phyloP scores from a whole-genome alignment of 2,329 filamentous ascomycete species.

The Aureobasidium zeae region DNA sequence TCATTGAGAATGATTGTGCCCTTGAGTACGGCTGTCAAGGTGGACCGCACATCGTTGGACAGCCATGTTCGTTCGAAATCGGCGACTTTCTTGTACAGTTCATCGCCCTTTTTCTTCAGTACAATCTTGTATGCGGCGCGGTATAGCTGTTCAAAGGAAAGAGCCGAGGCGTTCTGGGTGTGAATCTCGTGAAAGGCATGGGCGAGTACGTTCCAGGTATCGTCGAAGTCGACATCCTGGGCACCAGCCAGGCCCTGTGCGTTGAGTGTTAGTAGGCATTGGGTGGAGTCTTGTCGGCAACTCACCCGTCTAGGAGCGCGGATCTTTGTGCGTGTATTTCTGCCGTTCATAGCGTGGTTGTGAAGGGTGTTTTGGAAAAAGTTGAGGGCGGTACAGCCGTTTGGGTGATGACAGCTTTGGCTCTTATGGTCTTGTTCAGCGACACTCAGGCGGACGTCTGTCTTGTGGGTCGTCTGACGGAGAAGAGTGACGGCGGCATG shows the following conservation, averaged over 20 bases:
- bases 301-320: constrained; percentile 58
- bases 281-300: constrained; percentile 19
- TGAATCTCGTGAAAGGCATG: constrained; percentile 80
- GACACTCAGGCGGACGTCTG: too few relatives aligned
- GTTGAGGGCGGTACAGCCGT: constrained; percentile 2
- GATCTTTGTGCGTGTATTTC: constrained; percentile 44
- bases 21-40: constrained; percentile 62
- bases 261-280: not conserved
- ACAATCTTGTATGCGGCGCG: constrained; percentile 91
- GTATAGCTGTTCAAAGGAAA: constrained; percentile 95
- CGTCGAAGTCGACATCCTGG: constrained; percentile 70
- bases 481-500: not conserved
- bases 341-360: constrained; percentile 3
- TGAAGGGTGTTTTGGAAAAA: not conserved
- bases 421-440: constrained; percentile 4
- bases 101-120: constrained; percentile 71
- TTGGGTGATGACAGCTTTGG: constrained; percentile 9
- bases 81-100: constrained; percentile 72
- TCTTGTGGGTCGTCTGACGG: too few relatives aligned
- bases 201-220: constrained; percentile 68
- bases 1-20: constrained; percentile 36
- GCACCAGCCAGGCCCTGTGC: constrained; percentile 46
- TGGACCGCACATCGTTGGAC: constrained; percentile 58
- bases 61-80: constrained; percentile 79
- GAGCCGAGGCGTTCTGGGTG: constrained; percentile 74